phyloP scores from a whole-genome alignment of 768 basidiomycete genomes.

The Collybia nuda region DNA sequence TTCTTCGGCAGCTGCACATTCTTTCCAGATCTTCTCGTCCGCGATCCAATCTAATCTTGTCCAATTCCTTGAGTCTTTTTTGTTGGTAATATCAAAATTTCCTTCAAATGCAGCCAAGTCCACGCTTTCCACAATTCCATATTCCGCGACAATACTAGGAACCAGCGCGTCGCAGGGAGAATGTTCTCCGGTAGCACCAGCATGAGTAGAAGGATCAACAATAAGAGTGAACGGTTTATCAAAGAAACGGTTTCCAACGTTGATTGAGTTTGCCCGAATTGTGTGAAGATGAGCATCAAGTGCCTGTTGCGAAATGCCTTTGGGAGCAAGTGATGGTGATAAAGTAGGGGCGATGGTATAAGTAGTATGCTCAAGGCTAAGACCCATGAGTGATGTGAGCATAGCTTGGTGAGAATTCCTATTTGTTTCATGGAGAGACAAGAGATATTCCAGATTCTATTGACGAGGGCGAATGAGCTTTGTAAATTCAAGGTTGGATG shows the following conservation, averaged over 20 bases:
- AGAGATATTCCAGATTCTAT: slow-evolving; percentile 72
- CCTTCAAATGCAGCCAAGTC: slow-evolving; percentile 43
- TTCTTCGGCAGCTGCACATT: slow-evolving; percentile 56
- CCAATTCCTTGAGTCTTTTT: slow-evolving; percentile 38
- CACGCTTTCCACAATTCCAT: slow-evolving; percentile 70
- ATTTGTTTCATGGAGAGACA: slow-evolving; percentile 69
- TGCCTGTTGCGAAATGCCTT: slow-evolving; percentile 30
- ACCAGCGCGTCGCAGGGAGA: slow-evolving; percentile 88
- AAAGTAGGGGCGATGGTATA: slow-evolving; percentile 33
- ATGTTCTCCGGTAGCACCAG: slow-evolving; percentile 89
- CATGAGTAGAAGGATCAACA: slow-evolving; percentile 82
- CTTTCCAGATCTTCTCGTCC: slow-evolving; percentile 55
- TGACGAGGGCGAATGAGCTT: neutral
- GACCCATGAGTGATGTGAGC: slow-evolving; percentile 71
- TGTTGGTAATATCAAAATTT: slow-evolving; percentile 1
- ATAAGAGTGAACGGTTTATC: slow-evolving; percentile 85
- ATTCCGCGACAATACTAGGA: slow-evolving; percentile 85
- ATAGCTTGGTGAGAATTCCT: slow-evolving; percentile 57
- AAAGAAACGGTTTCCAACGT: slow-evolving; percentile 80
- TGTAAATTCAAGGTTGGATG: neutral
- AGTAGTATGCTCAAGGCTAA: slow-evolving; percentile 81
- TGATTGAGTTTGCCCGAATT: slow-evolving; percentile 59
- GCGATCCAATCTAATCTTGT: slow-evolving; percentile 72
- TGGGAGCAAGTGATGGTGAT: slow-evolving; percentile 20
- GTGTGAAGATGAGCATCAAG: slow-evolving; percentile 78